Evolutionary conservation across 441 rosid species (phyloP), one percentile per base, ranked within the genome.

Genomic region (Erodium trifolium): DNA sequence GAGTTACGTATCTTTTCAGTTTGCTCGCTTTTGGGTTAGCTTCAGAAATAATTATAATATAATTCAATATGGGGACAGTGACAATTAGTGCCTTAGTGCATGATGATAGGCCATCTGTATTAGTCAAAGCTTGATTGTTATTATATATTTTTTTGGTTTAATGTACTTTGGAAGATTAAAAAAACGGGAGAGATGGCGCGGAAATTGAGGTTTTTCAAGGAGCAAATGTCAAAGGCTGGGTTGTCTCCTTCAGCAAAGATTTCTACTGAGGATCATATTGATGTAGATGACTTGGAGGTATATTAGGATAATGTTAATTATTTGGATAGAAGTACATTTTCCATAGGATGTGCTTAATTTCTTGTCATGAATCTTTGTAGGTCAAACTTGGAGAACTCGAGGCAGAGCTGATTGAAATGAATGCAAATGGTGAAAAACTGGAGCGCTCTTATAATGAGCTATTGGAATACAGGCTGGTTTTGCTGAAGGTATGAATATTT

Each of bases 381-480:
- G 75, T 34, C 5, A 94, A 86, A 83, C 93, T 90, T 57, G 94
- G 83, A 78, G 97, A 88, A 72, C 87, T 90, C 67, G 99, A 90
- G 82, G 93, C 92, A 34, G 99, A 92, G 78, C 86, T 92, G 67
- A 75, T 83, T 68, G 99, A 92, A 74, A 90, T 92, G 78, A 94
- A 88, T 85, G 87, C 89, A 70, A 94, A 92, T 79, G 84, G 83
- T 72, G 91, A 87, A 55, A 90, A 87, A 69, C 76, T 94, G 78
- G 94, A 83, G 75, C 86, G 91, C 9, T 47, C 88, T 66, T 84
- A 87, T 81, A 89, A 83, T 76, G 98, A 94, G 76, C 86, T 90
- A 29, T 37, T 82, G 43, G 98, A 94, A 79, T 94, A 84, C 76
- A 94, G 87, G 76, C 81, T 92, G 71, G 90, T 92, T 49, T 83